phyloP scores from a whole-genome alignment of 305 asterid genomes.

The Plantago rigida region DNA sequence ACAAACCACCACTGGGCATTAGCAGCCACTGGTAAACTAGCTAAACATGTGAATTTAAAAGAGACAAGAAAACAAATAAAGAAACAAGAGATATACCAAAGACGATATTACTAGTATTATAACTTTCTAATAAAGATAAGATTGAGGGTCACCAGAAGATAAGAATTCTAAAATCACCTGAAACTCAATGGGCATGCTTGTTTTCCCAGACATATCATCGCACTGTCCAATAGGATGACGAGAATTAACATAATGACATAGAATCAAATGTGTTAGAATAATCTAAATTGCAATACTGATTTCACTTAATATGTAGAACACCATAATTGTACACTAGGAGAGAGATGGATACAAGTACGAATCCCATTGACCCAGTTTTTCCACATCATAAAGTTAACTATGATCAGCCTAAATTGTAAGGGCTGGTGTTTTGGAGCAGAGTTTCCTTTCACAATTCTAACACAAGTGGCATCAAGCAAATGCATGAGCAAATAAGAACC shows the following conservation, averaged over 20 bases:
- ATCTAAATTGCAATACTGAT: background rate
- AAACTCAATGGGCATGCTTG: conserved; percentile 53
- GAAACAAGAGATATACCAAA: too few species aligned
- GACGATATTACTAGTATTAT: too few species aligned
- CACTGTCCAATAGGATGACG: conserved; percentile 38
- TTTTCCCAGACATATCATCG: conserved; percentile 54
- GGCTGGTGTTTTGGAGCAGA: background rate
- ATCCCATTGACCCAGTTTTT: background rate
- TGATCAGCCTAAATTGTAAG: background rate
- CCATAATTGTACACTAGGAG: background rate
- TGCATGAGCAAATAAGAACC: background rate
- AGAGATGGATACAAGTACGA: background rate
- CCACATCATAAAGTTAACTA: background rate
- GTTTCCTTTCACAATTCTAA: background rate
- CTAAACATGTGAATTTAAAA: too few species aligned
- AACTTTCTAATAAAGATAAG: too few species aligned
- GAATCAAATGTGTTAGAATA: background rate
- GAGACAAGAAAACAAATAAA: too few species aligned
- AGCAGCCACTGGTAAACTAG: too few species aligned
- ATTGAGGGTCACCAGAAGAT: background rate
- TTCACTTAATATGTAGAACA: background rate
- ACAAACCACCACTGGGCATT: too few species aligned
- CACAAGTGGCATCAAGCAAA: background rate
- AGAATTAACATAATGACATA: background rate
- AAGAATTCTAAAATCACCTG: conserved; percentile 36